phyloP scores from a whole-genome alignment of 2,329 filamentous ascomycete genomes.

The Clarireedia homoeocarpa region DNA sequence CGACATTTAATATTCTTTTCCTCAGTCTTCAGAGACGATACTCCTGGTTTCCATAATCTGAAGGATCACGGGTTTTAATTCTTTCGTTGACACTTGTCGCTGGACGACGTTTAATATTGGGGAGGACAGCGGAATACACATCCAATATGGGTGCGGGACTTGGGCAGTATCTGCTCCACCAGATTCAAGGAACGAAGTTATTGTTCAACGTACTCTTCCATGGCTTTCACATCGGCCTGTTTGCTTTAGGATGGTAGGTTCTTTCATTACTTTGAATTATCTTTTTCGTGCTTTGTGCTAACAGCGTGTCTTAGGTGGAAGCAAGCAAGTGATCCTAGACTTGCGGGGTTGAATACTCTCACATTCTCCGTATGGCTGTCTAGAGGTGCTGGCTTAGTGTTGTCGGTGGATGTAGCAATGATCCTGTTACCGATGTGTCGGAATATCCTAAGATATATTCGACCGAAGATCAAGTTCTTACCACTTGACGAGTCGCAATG shows the following conservation, averaged over 20 bases:
- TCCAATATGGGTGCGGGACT: slow-evolving; percentile 27
- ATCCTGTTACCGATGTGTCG: slow-evolving; percentile 93
- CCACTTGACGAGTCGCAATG: slow-evolving; percentile 95
- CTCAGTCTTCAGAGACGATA: neutral
- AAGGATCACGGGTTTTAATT: neutral
- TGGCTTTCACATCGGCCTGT: slow-evolving; percentile 69
- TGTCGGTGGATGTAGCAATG: slow-evolving; percentile 77
- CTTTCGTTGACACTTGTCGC: slow-evolving; percentile 36
- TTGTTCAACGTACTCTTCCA: slow-evolving; percentile 78
- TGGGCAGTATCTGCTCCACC: slow-evolving; percentile 41
- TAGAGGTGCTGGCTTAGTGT: slow-evolving; percentile 78
- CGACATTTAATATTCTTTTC: slow-evolving; percentile 22
- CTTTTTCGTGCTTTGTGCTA: neutral
- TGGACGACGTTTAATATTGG: slow-evolving; percentile 44
- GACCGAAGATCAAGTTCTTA: slow-evolving; percentile 80
- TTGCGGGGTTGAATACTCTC: slow-evolving; percentile 74
- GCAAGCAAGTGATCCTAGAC: slow-evolving; percentile 58
- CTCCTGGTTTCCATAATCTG: neutral
- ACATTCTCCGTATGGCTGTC: slow-evolving; percentile 93
- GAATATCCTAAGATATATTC: slow-evolving; percentile 74
- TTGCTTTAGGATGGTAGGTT: slow-evolving; percentile 75
- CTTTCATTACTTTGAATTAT: neutral
- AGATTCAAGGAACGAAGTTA: slow-evolving; percentile 64
- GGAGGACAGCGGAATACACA: slow-evolving; percentile 15
- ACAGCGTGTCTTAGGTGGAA: slow-evolving; percentile 55